phyloP scores from a whole-genome alignment of 169 alveolate species.

The Cryptosporidium muris region DNA sequence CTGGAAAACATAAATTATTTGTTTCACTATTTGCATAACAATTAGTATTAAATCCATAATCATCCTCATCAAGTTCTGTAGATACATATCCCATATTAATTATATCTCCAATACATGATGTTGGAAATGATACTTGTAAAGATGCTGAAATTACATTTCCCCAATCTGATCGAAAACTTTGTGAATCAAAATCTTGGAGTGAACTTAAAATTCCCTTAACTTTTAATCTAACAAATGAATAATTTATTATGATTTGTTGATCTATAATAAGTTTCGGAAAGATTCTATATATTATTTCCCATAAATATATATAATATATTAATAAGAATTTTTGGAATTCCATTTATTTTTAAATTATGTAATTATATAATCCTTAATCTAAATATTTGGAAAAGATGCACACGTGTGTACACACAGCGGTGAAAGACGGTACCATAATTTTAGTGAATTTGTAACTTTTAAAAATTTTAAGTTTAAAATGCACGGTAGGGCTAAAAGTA shows the following conservation, averaged over 20 bases:
- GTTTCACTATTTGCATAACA: constrained; percentile 63
- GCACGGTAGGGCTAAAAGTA: constrained; percentile 42
- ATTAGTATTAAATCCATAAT: constrained; percentile 47
- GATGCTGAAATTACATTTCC: constrained; percentile 66
- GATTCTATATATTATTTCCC: too few relatives aligned
- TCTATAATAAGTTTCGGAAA: too few relatives aligned
- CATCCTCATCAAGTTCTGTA: constrained; percentile 45
- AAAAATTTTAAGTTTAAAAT: constrained; percentile 56
- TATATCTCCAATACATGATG: constrained; percentile 57
- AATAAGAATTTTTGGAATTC: too few relatives aligned
- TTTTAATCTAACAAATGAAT: too few relatives aligned
- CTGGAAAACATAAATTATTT: constrained; percentile 63
- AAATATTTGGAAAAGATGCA: too few relatives aligned
- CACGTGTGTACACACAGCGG: too few relatives aligned
- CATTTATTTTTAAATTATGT: too few relatives aligned
- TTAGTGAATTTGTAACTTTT: constrained; percentile 1
- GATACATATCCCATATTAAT: constrained; percentile 55
- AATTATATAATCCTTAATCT: too few relatives aligned
- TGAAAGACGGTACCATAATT: neutral
- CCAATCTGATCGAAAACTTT: constrained; percentile 53
- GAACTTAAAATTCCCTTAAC: too few relatives aligned
- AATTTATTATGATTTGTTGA: too few relatives aligned
- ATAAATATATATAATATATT: too few relatives aligned
- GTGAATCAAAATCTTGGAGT: neutral
- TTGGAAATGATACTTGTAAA: constrained; percentile 37